Conservation (phyloP, 2,329 filamentous ascomycete genomes). For the Parascedosporium putredinis region DNA sequence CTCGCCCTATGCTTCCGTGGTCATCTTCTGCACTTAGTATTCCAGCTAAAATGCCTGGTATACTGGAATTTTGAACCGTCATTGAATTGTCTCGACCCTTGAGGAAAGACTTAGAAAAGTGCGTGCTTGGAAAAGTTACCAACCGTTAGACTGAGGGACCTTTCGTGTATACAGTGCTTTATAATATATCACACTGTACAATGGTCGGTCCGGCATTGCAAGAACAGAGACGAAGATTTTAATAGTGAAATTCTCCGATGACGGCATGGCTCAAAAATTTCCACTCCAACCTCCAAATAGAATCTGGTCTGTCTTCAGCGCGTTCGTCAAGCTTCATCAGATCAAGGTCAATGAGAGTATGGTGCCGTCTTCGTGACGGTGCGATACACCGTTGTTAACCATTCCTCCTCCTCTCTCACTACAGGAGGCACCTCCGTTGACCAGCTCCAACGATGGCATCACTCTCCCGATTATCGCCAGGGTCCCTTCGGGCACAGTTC, state of each 20-base stretch:
- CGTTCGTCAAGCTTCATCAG: background rate
- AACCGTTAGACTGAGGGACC: too few species aligned
- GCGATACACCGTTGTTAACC: constrained; percentile 5
- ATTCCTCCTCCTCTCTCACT: background rate
- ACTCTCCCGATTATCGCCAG: constrained; percentile 37
- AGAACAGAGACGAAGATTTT: too few species aligned
- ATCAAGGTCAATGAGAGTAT: constrained; percentile 1
- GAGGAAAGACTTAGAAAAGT: too few species aligned
- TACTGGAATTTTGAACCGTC: too few species aligned
- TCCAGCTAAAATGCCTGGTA: too few species aligned
- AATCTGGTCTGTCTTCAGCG: background rate
- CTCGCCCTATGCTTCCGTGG: too few species aligned
- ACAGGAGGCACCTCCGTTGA: background rate
- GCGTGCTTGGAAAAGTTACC: too few species aligned
- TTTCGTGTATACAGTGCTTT: too few species aligned
- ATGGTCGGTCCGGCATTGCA: too few species aligned
- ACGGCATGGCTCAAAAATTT: constrained; percentile 5
- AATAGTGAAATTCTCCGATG: background rate
- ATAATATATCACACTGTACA: too few species aligned
- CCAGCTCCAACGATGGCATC: constrained; percentile 31
- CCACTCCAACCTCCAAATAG: background rate
- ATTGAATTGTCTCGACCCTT: too few species aligned
- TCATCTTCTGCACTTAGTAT: too few species aligned
- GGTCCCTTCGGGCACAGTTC: constrained; percentile 31
- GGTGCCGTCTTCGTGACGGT: constrained; percentile 5